Evolutionary conservation across 352 stramenopile genomes (phyloP).

Genomic region (Phytophthora aleatoria): DNA sequence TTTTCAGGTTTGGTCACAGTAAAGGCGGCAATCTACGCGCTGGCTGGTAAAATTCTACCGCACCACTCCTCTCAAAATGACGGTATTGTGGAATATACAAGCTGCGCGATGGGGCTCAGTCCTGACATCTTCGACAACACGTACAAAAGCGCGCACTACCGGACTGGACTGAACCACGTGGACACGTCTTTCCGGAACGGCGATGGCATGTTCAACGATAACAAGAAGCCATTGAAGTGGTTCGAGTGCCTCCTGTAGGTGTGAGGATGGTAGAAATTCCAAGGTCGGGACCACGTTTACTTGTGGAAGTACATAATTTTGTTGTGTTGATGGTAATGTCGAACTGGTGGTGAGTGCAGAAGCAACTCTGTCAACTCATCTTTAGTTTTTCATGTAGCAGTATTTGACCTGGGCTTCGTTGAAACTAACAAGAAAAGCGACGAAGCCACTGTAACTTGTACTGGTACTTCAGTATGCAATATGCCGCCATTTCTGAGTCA

Average conservation of each 20-base stretch:
- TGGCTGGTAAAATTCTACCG: constrained; percentile 35
- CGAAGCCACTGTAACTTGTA: too few species aligned
- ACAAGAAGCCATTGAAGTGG: constrained; percentile 72
- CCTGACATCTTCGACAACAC: constrained; percentile 34
- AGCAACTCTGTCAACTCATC: background rate
- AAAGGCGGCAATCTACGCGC: constrained; percentile 33
- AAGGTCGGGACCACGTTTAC: background rate
- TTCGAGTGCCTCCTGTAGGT: constrained; percentile 65
- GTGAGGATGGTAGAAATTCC: constrained; percentile 5
- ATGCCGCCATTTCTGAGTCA: too few species aligned
- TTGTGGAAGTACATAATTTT: constrained; percentile 16
- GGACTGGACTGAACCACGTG: constrained; percentile 57
- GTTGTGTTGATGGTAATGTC: constrained; percentile 24
- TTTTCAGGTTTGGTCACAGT: constrained; percentile 37
- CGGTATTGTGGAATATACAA: constrained; percentile 55
- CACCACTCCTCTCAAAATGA: constrained; percentile 48
- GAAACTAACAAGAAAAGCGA: too few species aligned
- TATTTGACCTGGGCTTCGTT: too few species aligned
- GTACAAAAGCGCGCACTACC: constrained; percentile 51
- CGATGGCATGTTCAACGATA: constrained; percentile 51
- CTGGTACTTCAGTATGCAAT: too few species aligned
- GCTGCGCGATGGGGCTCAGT: constrained; percentile 43
- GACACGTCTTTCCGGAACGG: constrained; percentile 65
- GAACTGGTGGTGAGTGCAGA: background rate
- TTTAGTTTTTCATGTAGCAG: too few species aligned